Evolutionary conservation across 129 eudicot genomes (phyloP).

Genomic region (Rutidosis leptorrhynchoides): DNA sequence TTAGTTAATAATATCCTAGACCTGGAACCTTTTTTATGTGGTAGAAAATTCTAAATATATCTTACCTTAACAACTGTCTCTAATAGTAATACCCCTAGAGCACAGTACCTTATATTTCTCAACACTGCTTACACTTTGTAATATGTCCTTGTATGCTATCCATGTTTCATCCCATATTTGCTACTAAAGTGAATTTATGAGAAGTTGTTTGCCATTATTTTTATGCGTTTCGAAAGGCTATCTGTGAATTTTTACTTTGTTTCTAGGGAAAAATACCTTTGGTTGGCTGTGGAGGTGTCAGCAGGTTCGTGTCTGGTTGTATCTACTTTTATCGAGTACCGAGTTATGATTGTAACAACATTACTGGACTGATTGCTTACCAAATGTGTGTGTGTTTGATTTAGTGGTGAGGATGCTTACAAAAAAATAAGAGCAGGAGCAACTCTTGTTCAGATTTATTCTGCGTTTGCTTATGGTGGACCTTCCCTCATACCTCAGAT

Average conservation of each 20-base stretch:
- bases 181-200: conserved; percentile 5
- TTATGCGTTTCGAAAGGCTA: neutral
- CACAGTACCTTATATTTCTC: neutral
- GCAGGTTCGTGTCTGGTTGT: conserved; percentile 53
- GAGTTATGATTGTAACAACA: neutral
- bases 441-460: conserved; percentile 90
- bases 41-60: too few species aligned
- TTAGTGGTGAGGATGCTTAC: conserved; percentile 95
- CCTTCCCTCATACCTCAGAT: conserved; percentile 92
- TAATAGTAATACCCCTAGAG: too few species aligned
- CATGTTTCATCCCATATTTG: neutral
- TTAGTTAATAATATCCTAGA: too few species aligned
- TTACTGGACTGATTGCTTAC: neutral
- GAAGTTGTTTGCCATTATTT: neutral
- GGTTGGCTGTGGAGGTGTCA: conserved; percentile 90
- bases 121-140: neutral
- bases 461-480: conserved; percentile 93
- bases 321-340: neutral
- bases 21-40: too few species aligned
- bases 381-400: conserved; percentile 24
- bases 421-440: conserved; percentile 94
- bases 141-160: neutral
- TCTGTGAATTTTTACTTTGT: conserved; percentile 4
- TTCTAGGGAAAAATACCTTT: conserved; percentile 78
- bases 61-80: too few species aligned